Evolutionary conservation across 2,329 filamentous ascomycete genomes (phyloP), one percentile per base, ranked within the genome.

Genomic region (Blumeria hordei): DNA sequence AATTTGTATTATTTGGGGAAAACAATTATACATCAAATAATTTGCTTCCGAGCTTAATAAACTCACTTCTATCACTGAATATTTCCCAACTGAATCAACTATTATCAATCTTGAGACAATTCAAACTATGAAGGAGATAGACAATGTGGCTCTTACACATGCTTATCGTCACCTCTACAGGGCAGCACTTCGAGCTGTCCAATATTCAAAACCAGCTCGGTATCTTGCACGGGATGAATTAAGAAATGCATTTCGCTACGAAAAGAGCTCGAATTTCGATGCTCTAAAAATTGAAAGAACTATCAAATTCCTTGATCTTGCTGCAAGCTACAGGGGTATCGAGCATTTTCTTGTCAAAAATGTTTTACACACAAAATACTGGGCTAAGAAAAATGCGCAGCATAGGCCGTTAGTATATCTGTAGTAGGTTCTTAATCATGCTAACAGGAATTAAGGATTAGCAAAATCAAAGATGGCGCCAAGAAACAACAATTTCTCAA

Each of bases 331-430:
- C 61, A 75, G 68, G 55, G 85, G 83, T 0, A 60, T 87, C 35
- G 85, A 90, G 70, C 83, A 88, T 65, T 74, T 68, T 55, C 74
- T 92, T 8, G 63, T 90, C 55, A 83, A 79, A 67, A 88, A 83
- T 59, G 65, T 90, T 51, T 62, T 85, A 64, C 37, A 71, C 60
- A 74, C 76, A 57, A 55, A 57, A 16, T 60, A 58, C 50, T 60
- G 57, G 58, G 55, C 59, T 18, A 54, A 58, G 32, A 52, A 52
- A 14, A 44, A 47, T 6, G 28, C 28, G 11, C 36, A 34, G 28
- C 34, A 33, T 34, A 50, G 34, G 34, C 47, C 47, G 47, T 56
- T 60, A 21, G 58, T 55, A 32, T 18, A 35, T 45, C 11, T 50
- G 9, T 7, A 12, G 9, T 7, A 11, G 8, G 14, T 9, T 4